Percentiles rank a stretch among this genome's conserved stretches.
These are phyloP conservation scores for Pleodorina starrii DNA, from an alignment of 139 green algal genomes.

Conservation along the genomic window DNA sequence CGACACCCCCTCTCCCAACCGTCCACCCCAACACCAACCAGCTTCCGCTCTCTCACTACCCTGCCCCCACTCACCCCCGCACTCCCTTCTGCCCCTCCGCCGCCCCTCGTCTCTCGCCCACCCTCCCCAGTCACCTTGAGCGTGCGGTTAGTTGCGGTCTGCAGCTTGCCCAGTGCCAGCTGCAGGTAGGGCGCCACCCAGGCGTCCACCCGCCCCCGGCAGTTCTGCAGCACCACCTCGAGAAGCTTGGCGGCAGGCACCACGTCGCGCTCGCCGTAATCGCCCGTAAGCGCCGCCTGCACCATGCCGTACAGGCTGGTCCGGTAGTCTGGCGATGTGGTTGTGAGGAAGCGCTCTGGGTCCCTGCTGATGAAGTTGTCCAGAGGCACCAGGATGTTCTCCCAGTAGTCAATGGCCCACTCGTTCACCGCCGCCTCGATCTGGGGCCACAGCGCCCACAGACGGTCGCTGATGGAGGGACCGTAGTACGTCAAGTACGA, in stretches of 20 bases:
- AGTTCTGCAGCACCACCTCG: conserved; percentile 86
- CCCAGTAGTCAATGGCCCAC: conserved; percentile 94
- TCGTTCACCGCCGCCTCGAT: conserved; percentile 81
- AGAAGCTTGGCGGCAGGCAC: conserved; percentile 87
- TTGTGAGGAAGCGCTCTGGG: conserved; percentile 82
- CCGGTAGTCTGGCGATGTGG: conserved; percentile 82
- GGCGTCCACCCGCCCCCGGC: conserved; percentile 83
- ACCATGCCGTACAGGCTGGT: conserved; percentile 74
- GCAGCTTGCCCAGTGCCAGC: conserved; percentile 68
- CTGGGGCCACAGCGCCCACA: conserved; percentile 94
- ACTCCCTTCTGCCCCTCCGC: too few relatives aligned
- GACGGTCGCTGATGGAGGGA: conserved; percentile 73
- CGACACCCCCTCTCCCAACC: too few relatives aligned
- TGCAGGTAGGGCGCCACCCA: conserved; percentile 84
- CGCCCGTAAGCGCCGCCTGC: conserved; percentile 63
- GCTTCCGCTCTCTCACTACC: too few relatives aligned
- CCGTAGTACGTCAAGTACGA: conserved; percentile 95
- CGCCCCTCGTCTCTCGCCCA: too few relatives aligned
- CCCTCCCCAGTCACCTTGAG: conserved; percentile 53
- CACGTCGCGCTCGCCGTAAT: conserved; percentile 75
- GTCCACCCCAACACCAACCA: too few relatives aligned
- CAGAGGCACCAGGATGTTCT: conserved; percentile 71
- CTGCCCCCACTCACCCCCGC: too few relatives aligned
- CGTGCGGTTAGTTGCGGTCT: conserved; percentile 47
- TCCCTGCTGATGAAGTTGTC: conserved; percentile 95